Evolutionary conservation across 495 filamentous ascomycete species (phyloP).

Genomic region (Penicillium manginii): DNA sequence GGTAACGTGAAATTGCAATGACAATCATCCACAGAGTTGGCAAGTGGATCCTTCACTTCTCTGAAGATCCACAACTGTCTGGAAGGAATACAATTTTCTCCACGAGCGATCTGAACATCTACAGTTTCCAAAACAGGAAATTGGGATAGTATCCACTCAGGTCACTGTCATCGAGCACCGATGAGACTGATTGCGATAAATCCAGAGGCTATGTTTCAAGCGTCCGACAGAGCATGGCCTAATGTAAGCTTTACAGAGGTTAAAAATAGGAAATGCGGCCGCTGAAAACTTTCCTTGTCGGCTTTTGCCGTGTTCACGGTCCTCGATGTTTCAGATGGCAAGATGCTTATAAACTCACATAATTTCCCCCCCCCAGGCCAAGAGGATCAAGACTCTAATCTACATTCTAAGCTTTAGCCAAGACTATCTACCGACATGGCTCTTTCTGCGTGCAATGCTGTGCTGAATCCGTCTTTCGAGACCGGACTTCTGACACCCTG

Average conservation of each 20-base stretch:
- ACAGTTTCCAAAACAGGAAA: neutral
- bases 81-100: neutral
- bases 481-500: constrained; percentile 28
- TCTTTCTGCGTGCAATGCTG: constrained; percentile 27
- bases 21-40: neutral
- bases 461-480: constrained; percentile 33
- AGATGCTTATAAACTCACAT: neutral
- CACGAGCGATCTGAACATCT: neutral
- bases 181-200: neutral
- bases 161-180: neutral
- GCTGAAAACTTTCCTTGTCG: neutral
- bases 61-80: constrained; percentile 3
- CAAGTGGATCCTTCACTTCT: neutral
- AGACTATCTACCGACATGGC: constrained; percentile 15
- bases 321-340: constrained; percentile 3
- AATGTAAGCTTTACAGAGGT: neutral
- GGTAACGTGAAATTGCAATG: neutral
- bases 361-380: neutral
- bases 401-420: neutral
- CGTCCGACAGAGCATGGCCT: neutral
- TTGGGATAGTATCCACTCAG: neutral
- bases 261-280: neutral
- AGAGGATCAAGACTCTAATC: neutral
- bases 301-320: neutral
- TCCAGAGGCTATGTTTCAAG: constrained; percentile 1